phyloP scores from a whole-genome alignment of 805 yeast species.

The Candida ponderosae region DNA sequence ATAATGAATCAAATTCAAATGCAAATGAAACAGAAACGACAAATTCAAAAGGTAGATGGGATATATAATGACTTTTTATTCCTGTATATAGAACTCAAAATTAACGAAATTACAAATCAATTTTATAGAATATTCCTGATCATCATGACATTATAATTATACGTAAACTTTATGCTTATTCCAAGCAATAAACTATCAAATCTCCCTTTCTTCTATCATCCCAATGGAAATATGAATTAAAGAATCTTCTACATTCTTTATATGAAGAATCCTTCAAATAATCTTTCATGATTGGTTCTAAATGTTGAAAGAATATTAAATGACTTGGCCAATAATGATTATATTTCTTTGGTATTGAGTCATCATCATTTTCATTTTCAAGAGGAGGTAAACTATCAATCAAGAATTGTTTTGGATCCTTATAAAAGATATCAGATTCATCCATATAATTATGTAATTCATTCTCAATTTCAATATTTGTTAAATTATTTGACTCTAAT shows the following conservation, averaged over 20 bases:
- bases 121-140: too few species aligned
- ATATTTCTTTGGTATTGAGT: slow-evolving; percentile 15
- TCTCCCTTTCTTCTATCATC: slow-evolving; percentile 77
- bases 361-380: slow-evolving; percentile 3
- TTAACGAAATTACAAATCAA: too few species aligned
- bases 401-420: slow-evolving; percentile 54
- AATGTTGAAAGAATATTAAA: slow-evolving; percentile 61
- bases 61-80: neutral
- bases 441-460: slow-evolving; percentile 54
- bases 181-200: slow-evolving; percentile 48
- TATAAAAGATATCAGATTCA: slow-evolving; percentile 81
- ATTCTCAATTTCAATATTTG: neutral
- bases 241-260: slow-evolving; percentile 43
- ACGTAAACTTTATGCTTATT: slow-evolving; percentile 4
- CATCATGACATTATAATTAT: too few species aligned
- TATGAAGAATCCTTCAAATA: slow-evolving; percentile 37
- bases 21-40: neutral
- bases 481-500: slow-evolving; percentile 21
- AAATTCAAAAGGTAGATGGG: neutral
- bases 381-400: slow-evolving; percentile 40
- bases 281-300: slow-evolving; percentile 37
- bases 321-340: slow-evolving; percentile 62
- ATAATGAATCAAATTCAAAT: neutral
- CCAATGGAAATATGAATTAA: slow-evolving; percentile 82
- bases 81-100: too few species aligned